Conservation (phyloP, 129 eudicot genomes). For the Centella asiatica region DNA sequence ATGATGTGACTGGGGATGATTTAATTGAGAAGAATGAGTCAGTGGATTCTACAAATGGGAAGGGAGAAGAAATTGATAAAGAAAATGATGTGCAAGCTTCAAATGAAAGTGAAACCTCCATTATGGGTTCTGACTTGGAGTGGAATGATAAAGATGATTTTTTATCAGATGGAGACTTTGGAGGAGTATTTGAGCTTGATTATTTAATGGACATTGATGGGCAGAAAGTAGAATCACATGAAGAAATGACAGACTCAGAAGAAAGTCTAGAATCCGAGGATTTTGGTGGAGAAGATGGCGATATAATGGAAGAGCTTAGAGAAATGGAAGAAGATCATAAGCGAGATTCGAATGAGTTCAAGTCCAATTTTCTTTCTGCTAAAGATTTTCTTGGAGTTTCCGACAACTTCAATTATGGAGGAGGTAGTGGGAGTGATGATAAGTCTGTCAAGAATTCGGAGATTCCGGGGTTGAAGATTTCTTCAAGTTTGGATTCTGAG, state of each 20-base stretch:
- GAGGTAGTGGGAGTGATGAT: constrained; percentile 9
- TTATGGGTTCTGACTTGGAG: constrained; percentile 25
- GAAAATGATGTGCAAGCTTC: neutral
- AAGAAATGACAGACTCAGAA: constrained; percentile 11
- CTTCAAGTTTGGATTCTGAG: constrained; percentile 28
- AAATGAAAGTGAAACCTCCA: neutral
- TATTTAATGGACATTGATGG: constrained; percentile 10
- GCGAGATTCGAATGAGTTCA: neutral
- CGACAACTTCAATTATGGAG: constrained; percentile 7
- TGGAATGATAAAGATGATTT: constrained; percentile 39
- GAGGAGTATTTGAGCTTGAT: constrained; percentile 21
- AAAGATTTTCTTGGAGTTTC: constrained; percentile 31
- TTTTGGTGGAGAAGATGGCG: constrained; percentile 19
- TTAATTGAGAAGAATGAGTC: constrained; percentile 14
- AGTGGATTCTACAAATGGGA: constrained; percentile 2
- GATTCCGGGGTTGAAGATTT: constrained; percentile 20
- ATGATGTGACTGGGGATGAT: constrained; percentile 11
- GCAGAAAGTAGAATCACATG: neutral
- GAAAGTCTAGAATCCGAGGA: constrained; percentile 11
- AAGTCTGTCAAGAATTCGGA: neutral
- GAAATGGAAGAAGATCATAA: constrained; percentile 11
- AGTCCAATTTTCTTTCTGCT: constrained; percentile 33
- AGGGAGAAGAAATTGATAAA: constrained; percentile 9
- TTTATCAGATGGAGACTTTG: constrained; percentile 63
- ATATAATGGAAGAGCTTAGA: constrained; percentile 20